Percentiles rank a stretch among this genome's conserved stretches.
phyloP scores from a whole-genome alignment of 2,329 filamentous ascomycete genomes.

The Cytospora chrysosperma region DNA sequence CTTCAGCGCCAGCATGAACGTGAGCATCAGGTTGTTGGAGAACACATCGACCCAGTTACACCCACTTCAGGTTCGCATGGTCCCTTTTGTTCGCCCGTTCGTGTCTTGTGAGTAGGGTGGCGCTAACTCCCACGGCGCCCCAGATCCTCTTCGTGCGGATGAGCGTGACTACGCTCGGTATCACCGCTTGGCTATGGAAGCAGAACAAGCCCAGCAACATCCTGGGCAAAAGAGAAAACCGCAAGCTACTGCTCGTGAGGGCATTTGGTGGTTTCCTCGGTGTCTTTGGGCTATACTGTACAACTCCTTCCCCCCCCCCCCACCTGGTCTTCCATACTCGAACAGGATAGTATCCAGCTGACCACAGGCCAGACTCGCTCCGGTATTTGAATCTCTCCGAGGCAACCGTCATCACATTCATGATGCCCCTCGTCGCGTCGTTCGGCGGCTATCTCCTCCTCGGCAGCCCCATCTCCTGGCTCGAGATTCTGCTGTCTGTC shows the following conservation, averaged over 20 bases:
- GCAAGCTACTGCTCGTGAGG: background rate
- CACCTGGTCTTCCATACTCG: too few relatives aligned
- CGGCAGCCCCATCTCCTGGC: background rate
- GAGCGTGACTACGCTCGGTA: constrained; percentile 10
- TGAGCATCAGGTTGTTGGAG: constrained; percentile 7
- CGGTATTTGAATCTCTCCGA: constrained; percentile 10
- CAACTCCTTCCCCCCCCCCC: too few relatives aligned
- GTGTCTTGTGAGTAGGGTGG: background rate
- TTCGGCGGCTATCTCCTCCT: constrained; percentile 8
- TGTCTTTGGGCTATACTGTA: constrained; percentile 12
- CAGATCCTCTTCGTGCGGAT: constrained; percentile 13
- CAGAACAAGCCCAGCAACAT: background rate
- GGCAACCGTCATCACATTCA: constrained; percentile 15
- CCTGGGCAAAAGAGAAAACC: constrained; percentile 2
- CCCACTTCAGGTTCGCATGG: constrained; percentile 5
- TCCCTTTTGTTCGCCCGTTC: background rate
- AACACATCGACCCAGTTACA: constrained; percentile 4
- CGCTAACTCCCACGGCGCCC: background rate
- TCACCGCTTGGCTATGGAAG: constrained; percentile 5
- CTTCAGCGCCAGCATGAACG: constrained; percentile 16
- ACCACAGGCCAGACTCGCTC: constrained; percentile 1
- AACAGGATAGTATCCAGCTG: background rate
- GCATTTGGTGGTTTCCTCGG: constrained; percentile 6
- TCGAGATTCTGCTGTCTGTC: constrained; percentile 4
- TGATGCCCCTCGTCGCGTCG: constrained; percentile 9